Percentiles rank a stretch among this genome's conserved stretches.
These are phyloP conservation scores for Teratosphaeria pseudoeucalypti DNA, from an alignment of 2,329 filamentous ascomycete genomes.

Conservation along the genomic window DNA sequence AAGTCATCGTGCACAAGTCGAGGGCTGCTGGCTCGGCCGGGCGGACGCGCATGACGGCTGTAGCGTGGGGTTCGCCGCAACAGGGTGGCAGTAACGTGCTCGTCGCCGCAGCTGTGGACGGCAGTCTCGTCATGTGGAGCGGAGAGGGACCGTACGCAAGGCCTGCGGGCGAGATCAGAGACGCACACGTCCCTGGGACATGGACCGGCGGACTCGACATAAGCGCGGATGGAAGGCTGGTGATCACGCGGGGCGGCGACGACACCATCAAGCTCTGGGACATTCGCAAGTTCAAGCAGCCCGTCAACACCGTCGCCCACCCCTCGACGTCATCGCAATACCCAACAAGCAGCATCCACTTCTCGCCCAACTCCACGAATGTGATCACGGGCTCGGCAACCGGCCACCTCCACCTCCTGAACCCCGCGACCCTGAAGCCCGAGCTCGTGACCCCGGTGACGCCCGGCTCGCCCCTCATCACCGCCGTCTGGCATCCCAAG, in stretches of 20 bases:
- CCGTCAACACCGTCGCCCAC: slow-evolving; percentile 70
- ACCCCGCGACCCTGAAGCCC: slow-evolving; percentile 76
- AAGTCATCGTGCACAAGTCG: slow-evolving; percentile 93
- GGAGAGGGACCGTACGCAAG: slow-evolving; percentile 78
- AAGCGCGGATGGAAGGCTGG: slow-evolving; percentile 78
- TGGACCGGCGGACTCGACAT: slow-evolving; percentile 92
- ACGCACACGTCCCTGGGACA: slow-evolving; percentile 71
- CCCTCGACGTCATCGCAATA: slow-evolving; percentile 74
- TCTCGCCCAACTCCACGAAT: slow-evolving; percentile 72
- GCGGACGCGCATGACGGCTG: slow-evolving; percentile 84
- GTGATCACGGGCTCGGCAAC: slow-evolving; percentile 82
- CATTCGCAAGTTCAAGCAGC: slow-evolving; percentile 85
- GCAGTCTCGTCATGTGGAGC: slow-evolving; percentile 81
- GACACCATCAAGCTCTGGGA: slow-evolving; percentile 95
- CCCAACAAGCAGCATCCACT: slow-evolving; percentile 76
- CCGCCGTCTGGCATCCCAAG: slow-evolving; percentile 83
- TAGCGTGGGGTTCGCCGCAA: slow-evolving; percentile 69
- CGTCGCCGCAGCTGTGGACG: slow-evolving; percentile 75
- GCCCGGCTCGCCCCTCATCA: slow-evolving; percentile 68
- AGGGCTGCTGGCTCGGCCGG: slow-evolving; percentile 79
- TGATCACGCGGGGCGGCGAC: slow-evolving; percentile 85
- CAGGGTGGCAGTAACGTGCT: slow-evolving; percentile 73
- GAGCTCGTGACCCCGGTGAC: slow-evolving; percentile 87
- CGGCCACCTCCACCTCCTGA: slow-evolving; percentile 84
- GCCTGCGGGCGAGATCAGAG: slow-evolving; percentile 70